Percentiles rank a stretch among this genome's conserved stretches.
phyloP scores from a whole-genome alignment of 2,329 filamentous ascomycete genomes.

The Aspergillus transmontanensis region DNA sequence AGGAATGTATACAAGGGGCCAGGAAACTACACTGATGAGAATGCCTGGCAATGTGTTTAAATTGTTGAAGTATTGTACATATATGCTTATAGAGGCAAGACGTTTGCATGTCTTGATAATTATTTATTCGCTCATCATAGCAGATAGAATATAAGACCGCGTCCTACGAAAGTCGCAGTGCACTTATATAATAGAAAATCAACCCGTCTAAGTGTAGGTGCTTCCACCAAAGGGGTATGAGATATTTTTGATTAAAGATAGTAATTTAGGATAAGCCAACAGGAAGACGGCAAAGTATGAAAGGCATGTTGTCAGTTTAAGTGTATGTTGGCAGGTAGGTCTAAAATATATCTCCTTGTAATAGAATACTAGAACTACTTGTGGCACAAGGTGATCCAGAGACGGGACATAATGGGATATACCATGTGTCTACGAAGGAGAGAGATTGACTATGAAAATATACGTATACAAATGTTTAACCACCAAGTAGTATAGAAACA shows the following conservation, averaged over 20 bases:
- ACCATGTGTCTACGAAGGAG: not conserved
- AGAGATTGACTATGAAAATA: no score
- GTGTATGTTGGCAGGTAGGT: not conserved
- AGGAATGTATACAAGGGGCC: constrained; percentile 36
- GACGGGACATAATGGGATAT: not conserved
- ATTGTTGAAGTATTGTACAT: not conserved
- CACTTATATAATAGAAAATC: not conserved
- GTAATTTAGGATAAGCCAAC: no score
- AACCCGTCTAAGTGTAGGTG: not conserved
- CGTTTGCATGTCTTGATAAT: not conserved
- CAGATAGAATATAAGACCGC: not conserved
- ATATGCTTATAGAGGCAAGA: not conserved
- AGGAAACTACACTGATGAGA: constrained; percentile 36
- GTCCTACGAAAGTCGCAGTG: not conserved
- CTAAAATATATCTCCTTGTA: not conserved
- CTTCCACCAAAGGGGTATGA: no score
- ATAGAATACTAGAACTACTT: no score
- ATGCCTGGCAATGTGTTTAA: constrained; percentile 37
- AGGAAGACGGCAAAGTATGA: no score
- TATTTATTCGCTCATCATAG: not conserved
- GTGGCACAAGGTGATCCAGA: not conserved
- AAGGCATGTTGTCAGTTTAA: no score
- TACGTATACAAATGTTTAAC: no score
- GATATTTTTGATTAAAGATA: no score
- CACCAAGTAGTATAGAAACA: no score